Percentiles rank a stretch among this genome's conserved stretches.
phyloP scores from a whole-genome alignment of 306 rosid species.

The Lablab purpureus region DNA sequence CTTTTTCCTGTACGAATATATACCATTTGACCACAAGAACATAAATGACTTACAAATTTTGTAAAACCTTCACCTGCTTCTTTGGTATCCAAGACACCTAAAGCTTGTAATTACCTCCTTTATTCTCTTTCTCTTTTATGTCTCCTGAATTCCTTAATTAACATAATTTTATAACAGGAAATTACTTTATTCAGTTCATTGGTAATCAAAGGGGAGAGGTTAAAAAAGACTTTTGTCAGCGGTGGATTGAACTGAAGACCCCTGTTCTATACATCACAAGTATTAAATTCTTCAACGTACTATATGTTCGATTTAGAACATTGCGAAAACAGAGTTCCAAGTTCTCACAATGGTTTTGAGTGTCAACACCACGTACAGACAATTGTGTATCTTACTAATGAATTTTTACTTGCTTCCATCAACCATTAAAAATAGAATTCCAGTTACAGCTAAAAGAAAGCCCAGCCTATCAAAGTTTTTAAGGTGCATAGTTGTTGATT shows the following conservation, averaged over 20 bases:
- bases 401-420: slow-evolving; percentile 31
- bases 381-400: not conserved
- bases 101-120: not conserved
- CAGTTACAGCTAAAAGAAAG: slow-evolving; percentile 16
- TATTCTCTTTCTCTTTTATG: not conserved
- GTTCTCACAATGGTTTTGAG: slow-evolving; percentile 8
- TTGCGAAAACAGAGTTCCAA: slow-evolving; percentile 1
- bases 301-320: slow-evolving; percentile 24
- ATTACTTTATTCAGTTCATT: slow-evolving; percentile 17
- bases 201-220: not conserved
- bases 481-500: slow-evolving; percentile 3
- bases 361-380: slow-evolving; percentile 1
- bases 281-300: not conserved
- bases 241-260: not conserved
- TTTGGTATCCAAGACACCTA: no score
- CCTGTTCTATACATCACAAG: not conserved
- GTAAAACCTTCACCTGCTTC: no score
- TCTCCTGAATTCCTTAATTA: not conserved
- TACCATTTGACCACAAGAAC: no score
- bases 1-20: no score
- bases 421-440: slow-evolving; percentile 29
- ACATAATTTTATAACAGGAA: not conserved
- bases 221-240: not conserved
- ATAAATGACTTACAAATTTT: no score
- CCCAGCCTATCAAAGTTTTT: slow-evolving; percentile 10